These are phyloP conservation scores for Phytophthora capsici DNA, from an alignment of 352 stramenopile genomes.

Conservation along the genomic window DNA sequence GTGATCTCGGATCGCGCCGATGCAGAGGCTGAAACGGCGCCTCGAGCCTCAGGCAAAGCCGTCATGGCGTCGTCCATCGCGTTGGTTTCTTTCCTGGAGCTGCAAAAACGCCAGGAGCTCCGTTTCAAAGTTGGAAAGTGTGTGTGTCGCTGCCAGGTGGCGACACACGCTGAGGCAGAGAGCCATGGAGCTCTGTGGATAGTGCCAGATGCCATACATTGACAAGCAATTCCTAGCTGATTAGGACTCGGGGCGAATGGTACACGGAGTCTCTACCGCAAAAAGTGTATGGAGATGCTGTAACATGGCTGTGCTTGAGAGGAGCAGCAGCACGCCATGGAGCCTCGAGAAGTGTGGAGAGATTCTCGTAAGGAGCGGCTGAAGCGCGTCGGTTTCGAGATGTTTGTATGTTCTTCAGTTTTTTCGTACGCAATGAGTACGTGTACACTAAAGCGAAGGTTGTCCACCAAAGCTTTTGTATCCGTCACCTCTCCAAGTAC, in stretches of 20 bases:
- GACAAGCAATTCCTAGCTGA: background rate
- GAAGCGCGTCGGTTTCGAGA: background rate
- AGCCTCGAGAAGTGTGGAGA: background rate
- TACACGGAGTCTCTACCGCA: constrained; percentile 16
- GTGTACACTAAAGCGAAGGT: background rate
- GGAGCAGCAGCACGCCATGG: background rate
- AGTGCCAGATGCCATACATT: constrained; percentile 5
- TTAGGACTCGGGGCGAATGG: constrained; percentile 8
- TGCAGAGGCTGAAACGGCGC: constrained; percentile 6
- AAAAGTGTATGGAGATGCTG: constrained; percentile 1
- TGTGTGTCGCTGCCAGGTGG: constrained; percentile 8
- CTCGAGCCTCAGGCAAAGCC: background rate
- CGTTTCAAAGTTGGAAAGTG: constrained; percentile 29
- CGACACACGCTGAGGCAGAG: constrained; percentile 16
- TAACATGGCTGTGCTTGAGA: background rate
- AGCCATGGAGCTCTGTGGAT: background rate
- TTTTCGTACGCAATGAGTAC: background rate
- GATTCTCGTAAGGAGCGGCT: background rate
- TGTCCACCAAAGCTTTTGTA: too few species aligned
- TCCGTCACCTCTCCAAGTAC: background rate
- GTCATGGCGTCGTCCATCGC: constrained; percentile 23
- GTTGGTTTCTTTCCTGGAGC: constrained; percentile 20
- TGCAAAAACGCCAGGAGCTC: constrained; percentile 6
- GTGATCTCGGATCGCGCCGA: constrained; percentile 3
- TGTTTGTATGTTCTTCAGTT: constrained; percentile 1